Percentiles rank a stretch among this genome's conserved stretches.
These are phyloP conservation scores for Claviceps africana DNA, from an alignment of 2,329 filamentous ascomycete genomes.

Conservation along the genomic window DNA sequence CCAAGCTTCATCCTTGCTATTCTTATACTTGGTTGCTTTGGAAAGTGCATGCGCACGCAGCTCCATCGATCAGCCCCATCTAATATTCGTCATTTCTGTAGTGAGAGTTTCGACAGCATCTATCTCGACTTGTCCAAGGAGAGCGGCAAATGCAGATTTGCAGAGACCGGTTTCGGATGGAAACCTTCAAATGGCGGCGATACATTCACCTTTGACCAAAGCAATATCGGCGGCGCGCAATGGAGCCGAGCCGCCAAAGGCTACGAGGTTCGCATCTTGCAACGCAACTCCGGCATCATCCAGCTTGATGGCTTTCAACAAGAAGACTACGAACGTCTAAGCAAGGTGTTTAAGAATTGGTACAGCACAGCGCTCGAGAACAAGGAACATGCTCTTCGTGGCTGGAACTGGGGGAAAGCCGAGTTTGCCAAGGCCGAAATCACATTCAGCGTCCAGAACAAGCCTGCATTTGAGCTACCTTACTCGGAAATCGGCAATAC, in stretches of 20 bases:
- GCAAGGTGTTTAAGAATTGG: constrained; percentile 94
- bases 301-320: constrained; percentile 92
- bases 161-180: constrained; percentile 90
- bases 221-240: constrained; percentile 73
- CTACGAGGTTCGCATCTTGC: constrained; percentile 84
- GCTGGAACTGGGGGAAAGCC: constrained; percentile 99
- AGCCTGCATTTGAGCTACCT: constrained; percentile 89
- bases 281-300: constrained; percentile 70
- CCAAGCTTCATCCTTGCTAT: no score
- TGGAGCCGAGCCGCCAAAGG: constrained; percentile 91
- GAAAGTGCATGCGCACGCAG: background rate
- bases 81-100: constrained; percentile 14
- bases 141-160: constrained; percentile 84
- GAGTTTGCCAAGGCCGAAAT: constrained; percentile 94
- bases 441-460: constrained; percentile 91
- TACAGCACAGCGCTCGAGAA: constrained; percentile 87
- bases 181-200: constrained; percentile 78
- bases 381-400: constrained; percentile 85
- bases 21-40: background rate
- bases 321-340: constrained; percentile 83
- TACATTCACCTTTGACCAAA: constrained; percentile 82
- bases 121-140: constrained; percentile 91
- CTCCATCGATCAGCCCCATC: background rate
- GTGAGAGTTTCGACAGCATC: constrained; percentile 94
- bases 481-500: constrained; percentile 98